phyloP scores from a whole-genome alignment of 179 eudicot species.

The Sideroxylon spinosum region DNA sequence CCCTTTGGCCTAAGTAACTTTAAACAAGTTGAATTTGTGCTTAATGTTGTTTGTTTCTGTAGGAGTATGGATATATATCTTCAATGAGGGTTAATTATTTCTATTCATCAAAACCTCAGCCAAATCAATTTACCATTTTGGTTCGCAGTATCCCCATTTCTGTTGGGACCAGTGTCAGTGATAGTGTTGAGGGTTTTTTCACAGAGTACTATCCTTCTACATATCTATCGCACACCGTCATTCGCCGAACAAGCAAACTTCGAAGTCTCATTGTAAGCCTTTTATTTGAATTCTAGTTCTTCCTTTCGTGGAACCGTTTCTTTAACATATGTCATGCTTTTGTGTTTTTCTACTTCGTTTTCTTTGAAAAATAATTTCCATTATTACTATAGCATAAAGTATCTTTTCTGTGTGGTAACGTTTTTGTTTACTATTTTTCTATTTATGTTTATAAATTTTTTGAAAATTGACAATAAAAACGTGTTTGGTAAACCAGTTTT shows the following conservation, averaged over 20 bases:
- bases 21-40: not conserved
- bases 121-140: conserved; percentile 78
- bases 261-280: conserved; percentile 39
- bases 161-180: conserved; percentile 56
- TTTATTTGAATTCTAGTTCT: not conserved
- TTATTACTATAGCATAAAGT: not conserved
- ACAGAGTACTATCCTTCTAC: conserved; percentile 66
- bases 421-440: not conserved
- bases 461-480: no score
- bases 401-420: no score
- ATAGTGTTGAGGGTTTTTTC: conserved; percentile 73
- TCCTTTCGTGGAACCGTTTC: not conserved
- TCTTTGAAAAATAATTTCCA: not conserved
- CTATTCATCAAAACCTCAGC: conserved; percentile 76
- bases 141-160: conserved; percentile 81
- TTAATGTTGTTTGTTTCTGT: conserved; percentile 26
- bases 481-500: no score
- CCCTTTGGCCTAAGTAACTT: not conserved
- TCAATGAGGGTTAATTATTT: conserved; percentile 67
- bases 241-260: conserved; percentile 43
- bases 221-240: conserved; percentile 73
- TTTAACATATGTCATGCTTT: not conserved
- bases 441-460: not conserved
- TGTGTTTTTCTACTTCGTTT: not conserved
- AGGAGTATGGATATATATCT: conserved; percentile 76